A percentile compares a stretch with the other conserved stretches of the same genome.
phyloP scores from a whole-genome alignment of 495 filamentous ascomycete species.

The Podospora sp. region DNA sequence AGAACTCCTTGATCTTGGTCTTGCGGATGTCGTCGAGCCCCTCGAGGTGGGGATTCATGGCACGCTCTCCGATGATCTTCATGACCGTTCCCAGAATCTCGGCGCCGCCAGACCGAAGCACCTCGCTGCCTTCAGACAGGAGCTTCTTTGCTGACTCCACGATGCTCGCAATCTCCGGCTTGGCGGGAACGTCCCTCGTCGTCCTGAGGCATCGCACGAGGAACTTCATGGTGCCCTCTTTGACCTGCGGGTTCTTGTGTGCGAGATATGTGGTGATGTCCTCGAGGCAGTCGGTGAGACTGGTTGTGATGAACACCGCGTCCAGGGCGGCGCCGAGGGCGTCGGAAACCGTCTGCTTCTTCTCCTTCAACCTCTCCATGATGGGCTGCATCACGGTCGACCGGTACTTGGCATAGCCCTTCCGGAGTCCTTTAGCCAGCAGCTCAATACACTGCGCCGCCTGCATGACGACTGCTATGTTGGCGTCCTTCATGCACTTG shows the following conservation, averaged over 20 bases:
- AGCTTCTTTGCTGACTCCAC: constrained; percentile 86
- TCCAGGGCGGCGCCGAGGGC: constrained; percentile 84
- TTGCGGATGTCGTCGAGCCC: constrained; percentile 95
- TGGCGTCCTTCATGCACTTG: constrained; percentile 98
- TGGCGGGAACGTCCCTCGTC: constrained; percentile 78
- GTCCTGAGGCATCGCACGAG: constrained; percentile 83
- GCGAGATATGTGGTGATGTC: constrained; percentile 83
- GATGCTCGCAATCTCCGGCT: constrained; percentile 80
- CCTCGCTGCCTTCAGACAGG: constrained; percentile 84
- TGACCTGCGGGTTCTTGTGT: constrained; percentile 97
- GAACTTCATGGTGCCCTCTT: constrained; percentile 90
- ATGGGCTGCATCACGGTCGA: constrained; percentile 79
- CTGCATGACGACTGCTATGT: constrained; percentile 89
- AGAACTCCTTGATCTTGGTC: constrained; percentile 94
- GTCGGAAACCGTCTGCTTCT: constrained; percentile 88
- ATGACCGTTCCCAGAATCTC: constrained; percentile 93
- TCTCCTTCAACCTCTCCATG: constrained; percentile 94
- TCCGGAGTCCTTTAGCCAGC: constrained; percentile 85
- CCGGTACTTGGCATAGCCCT: constrained; percentile 78
- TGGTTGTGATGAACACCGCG: constrained; percentile 78
- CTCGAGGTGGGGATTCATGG: constrained; percentile 95
- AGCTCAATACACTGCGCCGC: constrained; percentile 93
- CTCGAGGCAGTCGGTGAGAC: constrained; percentile 80
- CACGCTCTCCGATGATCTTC: constrained; percentile 97
- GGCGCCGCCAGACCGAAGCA: constrained; percentile 80